Percentiles rank a stretch among this genome's conserved stretches.
Evolutionary conservation across 805 yeast species (phyloP).

Genomic region (Monosporozyma aerobia): DNA sequence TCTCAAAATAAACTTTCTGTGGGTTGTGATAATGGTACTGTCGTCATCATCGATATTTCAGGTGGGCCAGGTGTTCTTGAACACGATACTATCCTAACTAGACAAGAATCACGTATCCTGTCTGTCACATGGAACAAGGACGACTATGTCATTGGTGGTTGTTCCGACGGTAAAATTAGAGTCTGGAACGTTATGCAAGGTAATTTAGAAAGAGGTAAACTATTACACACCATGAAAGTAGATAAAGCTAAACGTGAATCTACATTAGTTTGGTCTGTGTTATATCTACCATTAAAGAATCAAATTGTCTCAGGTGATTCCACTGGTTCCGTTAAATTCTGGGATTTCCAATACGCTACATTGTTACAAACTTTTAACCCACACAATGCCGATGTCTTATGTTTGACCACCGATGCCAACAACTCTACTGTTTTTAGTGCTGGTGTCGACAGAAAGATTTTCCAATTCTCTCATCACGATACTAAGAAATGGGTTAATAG

Average conservation of each 20-base stretch:
- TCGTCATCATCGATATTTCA: slow-evolving; percentile 71
- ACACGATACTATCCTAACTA: slow-evolving; percentile 63
- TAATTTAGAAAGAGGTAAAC: slow-evolving; percentile 43
- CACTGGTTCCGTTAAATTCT: slow-evolving; percentile 84
- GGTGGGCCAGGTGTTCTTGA: slow-evolving; percentile 83
- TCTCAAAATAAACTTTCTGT: slow-evolving; percentile 61
- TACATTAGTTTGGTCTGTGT: slow-evolving; percentile 84
- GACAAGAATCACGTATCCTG: slow-evolving; percentile 76
- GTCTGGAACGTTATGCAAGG: slow-evolving; percentile 45
- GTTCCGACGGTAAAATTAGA: slow-evolving; percentile 88
- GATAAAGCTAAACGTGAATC: slow-evolving; percentile 81
- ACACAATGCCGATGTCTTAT: slow-evolving; percentile 87
- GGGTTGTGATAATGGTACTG: slow-evolving; percentile 93
- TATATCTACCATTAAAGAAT: slow-evolving; percentile 48
- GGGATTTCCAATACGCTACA: slow-evolving; percentile 78
- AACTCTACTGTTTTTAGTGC: slow-evolving; percentile 71
- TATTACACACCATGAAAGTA: slow-evolving; percentile 81
- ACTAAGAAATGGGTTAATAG: slow-evolving; percentile 61
- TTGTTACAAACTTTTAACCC: slow-evolving; percentile 70
- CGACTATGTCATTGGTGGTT: slow-evolving; percentile 73
- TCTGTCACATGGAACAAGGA: slow-evolving; percentile 67
- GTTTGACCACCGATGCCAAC: slow-evolving; percentile 49
- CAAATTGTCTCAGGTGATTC: slow-evolving; percentile 95
- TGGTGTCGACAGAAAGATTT: slow-evolving; percentile 89
- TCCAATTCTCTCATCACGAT: slow-evolving; percentile 43